phyloP scores from a whole-genome alignment of 306 rosid genomes.

The Quercus alba region DNA sequence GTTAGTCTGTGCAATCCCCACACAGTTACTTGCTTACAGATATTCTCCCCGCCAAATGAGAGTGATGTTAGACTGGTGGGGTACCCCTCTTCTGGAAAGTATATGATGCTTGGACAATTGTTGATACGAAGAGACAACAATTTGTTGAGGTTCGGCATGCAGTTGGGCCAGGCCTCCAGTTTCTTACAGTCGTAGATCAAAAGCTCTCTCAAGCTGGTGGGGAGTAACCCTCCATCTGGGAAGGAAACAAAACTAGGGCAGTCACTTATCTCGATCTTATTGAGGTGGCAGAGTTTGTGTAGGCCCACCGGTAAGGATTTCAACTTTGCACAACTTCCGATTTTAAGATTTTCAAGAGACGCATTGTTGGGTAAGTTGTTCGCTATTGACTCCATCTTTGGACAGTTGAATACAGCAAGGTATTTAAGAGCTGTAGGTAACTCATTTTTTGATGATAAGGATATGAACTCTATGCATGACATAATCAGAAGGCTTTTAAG shows the following conservation, averaged over 20 bases:
- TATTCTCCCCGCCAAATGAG: too few relatives aligned
- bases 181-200: neutral
- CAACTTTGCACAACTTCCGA: constrained; percentile 7
- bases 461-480: neutral
- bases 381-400: too few relatives aligned
- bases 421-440: constrained; percentile 12
- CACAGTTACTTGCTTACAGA: too few relatives aligned
- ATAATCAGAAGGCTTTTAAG: too few relatives aligned
- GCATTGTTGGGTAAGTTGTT: neutral
- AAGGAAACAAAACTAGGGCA: constrained; percentile 13
- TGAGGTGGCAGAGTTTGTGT: constrained; percentile 2
- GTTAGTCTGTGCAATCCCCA: too few relatives aligned
- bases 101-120: neutral
- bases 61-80: too few relatives aligned
- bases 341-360: neutral
- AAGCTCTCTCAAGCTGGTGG: neutral
- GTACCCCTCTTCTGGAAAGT: too few relatives aligned
- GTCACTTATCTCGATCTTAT: neutral
- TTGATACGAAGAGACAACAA: neutral
- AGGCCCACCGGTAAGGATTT: constrained; percentile 9
- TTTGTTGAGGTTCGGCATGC: constrained; percentile 8
- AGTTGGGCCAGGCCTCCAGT: neutral
- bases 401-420: neutral
- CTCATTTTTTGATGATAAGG: constrained; percentile 1
- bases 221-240: constrained; percentile 14